Evolutionary conservation across 192 early-diverging fungal genomes (phyloP), one percentile per base, ranked within the genome.

Genomic region (Entomortierella parvispora): DNA sequence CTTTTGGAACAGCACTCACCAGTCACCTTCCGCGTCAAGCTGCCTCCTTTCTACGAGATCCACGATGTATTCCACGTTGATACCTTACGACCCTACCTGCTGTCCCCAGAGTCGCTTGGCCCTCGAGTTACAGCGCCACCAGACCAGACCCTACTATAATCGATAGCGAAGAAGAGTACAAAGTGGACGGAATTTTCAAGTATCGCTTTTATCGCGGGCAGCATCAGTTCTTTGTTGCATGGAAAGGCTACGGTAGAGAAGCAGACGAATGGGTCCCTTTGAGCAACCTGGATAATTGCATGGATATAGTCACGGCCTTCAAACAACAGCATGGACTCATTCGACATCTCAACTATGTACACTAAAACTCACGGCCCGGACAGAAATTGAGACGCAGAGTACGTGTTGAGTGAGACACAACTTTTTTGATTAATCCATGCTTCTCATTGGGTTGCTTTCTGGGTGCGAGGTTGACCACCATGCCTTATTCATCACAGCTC

Each of bases 381-480:
- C n/a, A n/a, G n/a, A n/a, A n/a, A n/a, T n/a, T n/a, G n/a, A n/a
- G n/a, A n/a, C n/a, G n/a, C n/a, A n/a, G n/a, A n/a, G n/a, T n/a
- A n/a, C n/a, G n/a, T n/a, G n/a, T n/a, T n/a, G n/a, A n/a, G n/a
- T n/a, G n/a, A n/a, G n/a, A n/a, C n/a, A n/a, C n/a, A n/a, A n/a
- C n/a, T n/a, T n/a, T n/a, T n/a, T n/a, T n/a, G n/a, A n/a, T n/a
- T n/a, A n/a, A n/a, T n/a, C n/a, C n/a, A n/a, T n/a, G n/a, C n/a
- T n/a, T n/a, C n/a, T n/a, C n/a, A n/a, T n/a, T 44, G 11, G 62
- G 50, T 64, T 50, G 62, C 62, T 53, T 64, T 64, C 51, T 28
- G 62, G 62, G 62, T 64, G 34, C 62, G 62, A 52, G 49, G 62
- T 44, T 64, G 62, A 64, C 62, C 50, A 51, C 62, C 62, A 64